Evolutionary conservation across 495 filamentous ascomycete genomes (phyloP).

Genomic region (Cairneyella variabilis): DNA sequence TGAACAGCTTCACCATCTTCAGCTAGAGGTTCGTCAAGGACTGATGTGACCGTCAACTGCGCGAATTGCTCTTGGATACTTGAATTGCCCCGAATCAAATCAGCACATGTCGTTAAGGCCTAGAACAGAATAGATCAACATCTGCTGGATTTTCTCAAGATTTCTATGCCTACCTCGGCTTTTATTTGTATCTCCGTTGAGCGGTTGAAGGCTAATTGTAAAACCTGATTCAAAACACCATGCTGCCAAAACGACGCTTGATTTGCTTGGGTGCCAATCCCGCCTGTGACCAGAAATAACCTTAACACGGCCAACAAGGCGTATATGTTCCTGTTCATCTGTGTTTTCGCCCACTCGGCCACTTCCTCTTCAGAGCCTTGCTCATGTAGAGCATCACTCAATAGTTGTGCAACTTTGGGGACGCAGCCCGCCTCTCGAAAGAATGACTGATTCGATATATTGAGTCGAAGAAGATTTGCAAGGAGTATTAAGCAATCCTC

Average conservation of each 20-base stretch:
- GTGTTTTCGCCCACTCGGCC: slow-evolving; percentile 67
- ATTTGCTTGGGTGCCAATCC: slow-evolving; percentile 74
- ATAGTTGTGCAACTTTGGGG: slow-evolving; percentile 63
- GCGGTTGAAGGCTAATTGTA: slow-evolving; percentile 80
- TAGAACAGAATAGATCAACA: slow-evolving; percentile 30
- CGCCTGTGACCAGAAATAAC: slow-evolving; percentile 78
- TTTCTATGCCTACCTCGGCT: slow-evolving; percentile 60
- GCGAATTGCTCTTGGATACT: slow-evolving; percentile 82
- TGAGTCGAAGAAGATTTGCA: slow-evolving; percentile 84
- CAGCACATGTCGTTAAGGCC: slow-evolving; percentile 81
- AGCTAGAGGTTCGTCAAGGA: slow-evolving; percentile 40
- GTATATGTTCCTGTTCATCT: slow-evolving; percentile 89
- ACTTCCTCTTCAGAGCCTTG: slow-evolving; percentile 56
- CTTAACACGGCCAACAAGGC: slow-evolving; percentile 81
- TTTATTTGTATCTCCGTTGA: slow-evolving; percentile 71
- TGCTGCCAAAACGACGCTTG: slow-evolving; percentile 81
- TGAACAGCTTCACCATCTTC: slow-evolving; percentile 40
- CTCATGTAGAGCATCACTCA: slow-evolving; percentile 57
- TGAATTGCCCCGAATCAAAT: slow-evolving; percentile 80
- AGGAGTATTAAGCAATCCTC: slow-evolving; percentile 94
- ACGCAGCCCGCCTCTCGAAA: slow-evolving; percentile 90
- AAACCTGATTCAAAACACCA: slow-evolving; percentile 74
- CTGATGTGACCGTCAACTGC: slow-evolving; percentile 67
- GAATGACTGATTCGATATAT: slow-evolving; percentile 87
- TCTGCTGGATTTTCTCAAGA: background rate